phyloP scores from a whole-genome alignment of 306 rosid species.

The Cucurbita argyrosperma region DNA sequence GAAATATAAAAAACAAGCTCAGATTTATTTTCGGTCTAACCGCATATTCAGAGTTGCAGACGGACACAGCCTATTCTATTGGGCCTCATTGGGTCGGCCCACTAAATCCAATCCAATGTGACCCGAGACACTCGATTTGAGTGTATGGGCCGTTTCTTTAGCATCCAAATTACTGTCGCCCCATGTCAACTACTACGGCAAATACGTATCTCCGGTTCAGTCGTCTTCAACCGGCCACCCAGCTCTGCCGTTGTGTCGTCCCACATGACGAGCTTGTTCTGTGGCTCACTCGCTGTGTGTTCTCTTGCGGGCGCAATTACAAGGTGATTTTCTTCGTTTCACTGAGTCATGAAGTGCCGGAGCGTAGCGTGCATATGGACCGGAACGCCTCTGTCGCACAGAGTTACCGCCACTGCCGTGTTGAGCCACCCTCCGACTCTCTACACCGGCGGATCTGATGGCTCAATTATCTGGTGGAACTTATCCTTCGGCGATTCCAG shows the following conservation, averaged over 20 bases:
- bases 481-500: conserved; percentile 27
- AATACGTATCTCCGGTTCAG: neutral
- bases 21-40: too few species aligned
- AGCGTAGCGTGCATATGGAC: conserved; percentile 87
- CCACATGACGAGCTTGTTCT: neutral
- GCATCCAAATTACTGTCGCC: neutral
- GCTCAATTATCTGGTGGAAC: conserved; percentile 93
- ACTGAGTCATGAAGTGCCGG: conserved; percentile 73
- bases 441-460: conserved; percentile 93
- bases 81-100: neutral
- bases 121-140: neutral
- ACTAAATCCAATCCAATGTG: neutral
- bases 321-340: conserved; percentile 12
- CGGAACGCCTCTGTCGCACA: conserved; percentile 55
- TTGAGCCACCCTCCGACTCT: conserved; percentile 45
- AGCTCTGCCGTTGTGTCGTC: neutral
- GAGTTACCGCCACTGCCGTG: conserved; percentile 52
- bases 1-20: too few species aligned
- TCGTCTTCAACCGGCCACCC: neutral
- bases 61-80: neutral
- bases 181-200: neutral
- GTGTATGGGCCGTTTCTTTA: neutral
- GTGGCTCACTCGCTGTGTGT: neutral
- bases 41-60: too few species aligned
- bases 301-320: neutral